Base-by-base conservation (phyloP, 2,329 filamentous ascomycete species). In the Xylaria arbuscula region DNA sequence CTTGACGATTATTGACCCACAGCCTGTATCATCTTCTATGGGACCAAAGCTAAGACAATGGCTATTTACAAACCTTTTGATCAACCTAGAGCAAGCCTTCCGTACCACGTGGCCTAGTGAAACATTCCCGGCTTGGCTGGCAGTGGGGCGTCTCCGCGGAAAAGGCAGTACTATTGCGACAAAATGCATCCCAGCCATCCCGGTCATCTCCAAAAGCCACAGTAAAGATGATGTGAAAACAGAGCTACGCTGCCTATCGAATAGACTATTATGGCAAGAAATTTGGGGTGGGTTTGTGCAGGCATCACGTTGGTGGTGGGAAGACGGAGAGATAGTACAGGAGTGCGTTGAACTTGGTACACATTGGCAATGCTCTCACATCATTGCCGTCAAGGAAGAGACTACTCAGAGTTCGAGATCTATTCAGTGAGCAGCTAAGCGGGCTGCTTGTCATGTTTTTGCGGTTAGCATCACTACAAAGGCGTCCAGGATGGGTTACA, bases 1-100 rank as follows among this genome's bases (percentile, higher is more conserved):
- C 67, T 78, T 92, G 17, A 85, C 86, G 0, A 79, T 92, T 19
- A 86, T 92, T 70, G 88, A 92, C 66, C 88, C 90, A 0, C 80
- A 86, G 8, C 90, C 90, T 0, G 80, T 85, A 0, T 79, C 85
- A 3, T 79, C 82, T 1, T 88, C 85, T 0, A 80, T 88, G 28
- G 90, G 90, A 0, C 88, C 87, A 0, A 79, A 80, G 1, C 79
- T 92, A 74, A 82, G 85, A 42, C 77, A 81, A 0, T 92, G 90
- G 90, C 80, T 92, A 2, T 87, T 90, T 51, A 82, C 86, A 3
- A 82, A 90, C 60, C 80, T 92, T 0, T 76, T 90, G 1, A 76
- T 86, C 7, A 89, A 89, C 65, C 78, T 92, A 0, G 87, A 89
- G 74, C 82, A 82, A 24, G 80, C 85, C 17, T 89, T 87, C 64